These are phyloP conservation scores for Jatropha podagrica DNA, from an alignment of 441 rosid species.

Conservation along the genomic window DNA sequence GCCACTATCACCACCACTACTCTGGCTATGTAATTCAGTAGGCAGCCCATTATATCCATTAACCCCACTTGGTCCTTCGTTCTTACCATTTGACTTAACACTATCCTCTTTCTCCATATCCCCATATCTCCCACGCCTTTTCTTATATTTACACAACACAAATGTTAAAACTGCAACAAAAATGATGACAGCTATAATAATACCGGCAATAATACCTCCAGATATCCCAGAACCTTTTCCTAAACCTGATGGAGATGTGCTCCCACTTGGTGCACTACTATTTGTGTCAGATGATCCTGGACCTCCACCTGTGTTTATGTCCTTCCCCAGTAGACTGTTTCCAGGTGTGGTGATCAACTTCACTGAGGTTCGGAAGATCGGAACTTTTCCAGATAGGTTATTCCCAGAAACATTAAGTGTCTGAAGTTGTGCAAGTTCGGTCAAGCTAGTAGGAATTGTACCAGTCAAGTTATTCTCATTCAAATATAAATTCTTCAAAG, in stretches of 20 bases:
- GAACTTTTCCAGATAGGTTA: slow-evolving; percentile 58
- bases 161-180: slow-evolving; percentile 50
- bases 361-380: slow-evolving; percentile 35
- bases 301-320: slow-evolving; percentile 24
- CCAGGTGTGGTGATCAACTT: slow-evolving; percentile 46
- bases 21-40: slow-evolving; percentile 51
- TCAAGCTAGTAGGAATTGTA: slow-evolving; percentile 52
- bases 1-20: slow-evolving; percentile 59
- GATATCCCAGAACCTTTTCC: slow-evolving; percentile 26
- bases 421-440: slow-evolving; percentile 43
- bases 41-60: slow-evolving; percentile 44
- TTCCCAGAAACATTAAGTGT: slow-evolving; percentile 63
- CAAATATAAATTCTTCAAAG: slow-evolving; percentile 44
- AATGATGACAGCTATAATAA: slow-evolving; percentile 45
- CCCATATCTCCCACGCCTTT: slow-evolving; percentile 43
- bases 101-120: slow-evolving; percentile 39
- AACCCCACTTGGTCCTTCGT: slow-evolving; percentile 26
- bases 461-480: slow-evolving; percentile 58
- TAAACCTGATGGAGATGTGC: slow-evolving; percentile 6
- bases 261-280: slow-evolving; percentile 16
- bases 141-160: slow-evolving; percentile 51
- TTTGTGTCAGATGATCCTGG: slow-evolving; percentile 27
- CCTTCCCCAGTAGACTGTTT: slow-evolving; percentile 45
- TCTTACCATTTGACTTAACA: slow-evolving; percentile 43
- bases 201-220: slow-evolving; percentile 46